These are phyloP conservation scores for Chlorella sp. DNA, from an alignment of 139 green algal species.

Conservation along the genomic window DNA sequence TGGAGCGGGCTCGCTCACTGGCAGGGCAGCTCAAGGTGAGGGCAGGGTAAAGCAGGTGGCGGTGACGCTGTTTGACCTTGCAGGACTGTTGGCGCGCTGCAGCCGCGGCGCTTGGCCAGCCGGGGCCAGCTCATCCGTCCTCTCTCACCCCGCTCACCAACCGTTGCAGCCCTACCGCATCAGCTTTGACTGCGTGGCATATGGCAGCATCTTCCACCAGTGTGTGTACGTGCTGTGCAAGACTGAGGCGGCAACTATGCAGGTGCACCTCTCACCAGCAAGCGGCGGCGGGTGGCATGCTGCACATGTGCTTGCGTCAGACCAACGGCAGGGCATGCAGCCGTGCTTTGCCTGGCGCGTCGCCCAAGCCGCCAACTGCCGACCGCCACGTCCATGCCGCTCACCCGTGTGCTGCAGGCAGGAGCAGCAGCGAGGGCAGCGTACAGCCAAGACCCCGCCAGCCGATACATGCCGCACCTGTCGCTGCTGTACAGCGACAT, in stretches of 20 bases:
- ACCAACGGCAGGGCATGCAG: too few species aligned
- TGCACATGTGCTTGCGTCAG: too few species aligned
- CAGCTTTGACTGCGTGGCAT: constrained; percentile 30
- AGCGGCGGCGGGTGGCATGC: too few species aligned
- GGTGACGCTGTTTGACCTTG: too few species aligned
- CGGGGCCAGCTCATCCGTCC: neutral
- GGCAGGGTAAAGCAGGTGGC: too few species aligned
- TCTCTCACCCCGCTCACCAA: neutral
- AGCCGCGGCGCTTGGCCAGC: neutral
- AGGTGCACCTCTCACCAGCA: neutral
- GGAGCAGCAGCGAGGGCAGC: neutral
- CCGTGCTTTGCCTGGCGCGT: too few species aligned
- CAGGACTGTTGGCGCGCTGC: neutral
- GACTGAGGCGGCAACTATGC: neutral
- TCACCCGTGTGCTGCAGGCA: neutral
- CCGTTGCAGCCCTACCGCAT: constrained; percentile 36
- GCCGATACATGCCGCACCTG: constrained; percentile 61
- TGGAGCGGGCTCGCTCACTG: constrained; percentile 19
- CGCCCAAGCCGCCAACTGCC: too few species aligned
- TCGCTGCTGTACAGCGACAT: constrained; percentile 59
- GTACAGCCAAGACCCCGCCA: constrained; percentile 19
- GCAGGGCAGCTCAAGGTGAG: constrained; percentile 20
- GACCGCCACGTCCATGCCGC: too few species aligned
- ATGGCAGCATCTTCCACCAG: constrained; percentile 48
- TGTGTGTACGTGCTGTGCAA: constrained; percentile 55